Evolutionary conservation across 1,284 basidiomycete genomes (phyloP).

Genomic region (Cutaneotrichosporon daszewskae): DNA sequence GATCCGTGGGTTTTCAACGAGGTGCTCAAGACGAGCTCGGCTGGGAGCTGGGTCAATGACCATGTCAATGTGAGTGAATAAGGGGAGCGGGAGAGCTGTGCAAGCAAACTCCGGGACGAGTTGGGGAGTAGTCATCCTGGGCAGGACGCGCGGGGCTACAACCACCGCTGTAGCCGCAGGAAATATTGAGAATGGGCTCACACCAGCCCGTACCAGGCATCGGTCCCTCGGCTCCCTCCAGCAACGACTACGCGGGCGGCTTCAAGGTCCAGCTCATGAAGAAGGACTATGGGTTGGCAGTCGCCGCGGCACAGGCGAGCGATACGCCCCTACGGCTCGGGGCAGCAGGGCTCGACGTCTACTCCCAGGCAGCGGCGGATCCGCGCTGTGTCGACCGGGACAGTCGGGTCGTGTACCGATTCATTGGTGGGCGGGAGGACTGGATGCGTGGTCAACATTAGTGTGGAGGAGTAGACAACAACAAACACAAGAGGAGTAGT

Average conservation of each 20-base stretch:
- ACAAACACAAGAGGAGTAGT: no score
- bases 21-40: conserved; percentile 1
- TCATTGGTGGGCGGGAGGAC: conserved; percentile 7
- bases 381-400: conserved; percentile 6
- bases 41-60: conserved; percentile 8
- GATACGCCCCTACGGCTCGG: conserved; percentile 5
- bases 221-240: conserved; percentile 2
- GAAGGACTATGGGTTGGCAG: conserved; percentile 9
- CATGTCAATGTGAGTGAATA: conserved; percentile 5
- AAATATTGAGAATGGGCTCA: no score
- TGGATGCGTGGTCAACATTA: no score
- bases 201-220: conserved; percentile 7
- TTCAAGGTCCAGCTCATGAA: conserved; percentile 12
- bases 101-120: neutral
- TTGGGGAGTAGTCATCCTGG: no score
- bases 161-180: no score
- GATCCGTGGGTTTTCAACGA: conserved; percentile 6
- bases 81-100: no score
- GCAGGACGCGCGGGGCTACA: no score
- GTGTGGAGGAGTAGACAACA: no score
- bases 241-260: conserved; percentile 2
- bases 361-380: neutral
- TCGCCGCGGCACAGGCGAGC: neutral
- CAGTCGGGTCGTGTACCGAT: conserved; percentile 8
- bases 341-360: conserved; percentile 5